Evolutionary conservation across 345 rosid genomes (phyloP).

Genomic region (Excoecaria agallocha): DNA sequence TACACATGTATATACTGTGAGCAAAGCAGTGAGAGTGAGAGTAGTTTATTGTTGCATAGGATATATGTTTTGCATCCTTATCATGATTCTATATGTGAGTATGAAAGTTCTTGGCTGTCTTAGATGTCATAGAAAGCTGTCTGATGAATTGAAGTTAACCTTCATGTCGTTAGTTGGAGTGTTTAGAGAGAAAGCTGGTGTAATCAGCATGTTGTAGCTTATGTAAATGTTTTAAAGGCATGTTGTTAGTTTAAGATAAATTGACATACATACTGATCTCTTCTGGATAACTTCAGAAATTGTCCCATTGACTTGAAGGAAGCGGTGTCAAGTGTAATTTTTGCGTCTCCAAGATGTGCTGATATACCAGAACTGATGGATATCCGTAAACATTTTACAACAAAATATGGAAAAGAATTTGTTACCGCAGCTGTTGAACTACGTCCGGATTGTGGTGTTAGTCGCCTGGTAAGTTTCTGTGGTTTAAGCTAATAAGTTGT

Average conservation of each 20-base stretch:
- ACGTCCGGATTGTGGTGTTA: slow-evolving; percentile 81
- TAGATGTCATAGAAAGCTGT: neutral
- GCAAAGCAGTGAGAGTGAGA: neutral
- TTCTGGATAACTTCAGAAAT: slow-evolving; percentile 33
- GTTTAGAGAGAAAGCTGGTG: neutral
- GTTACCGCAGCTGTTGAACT: slow-evolving; percentile 65
- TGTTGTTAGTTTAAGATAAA: neutral
- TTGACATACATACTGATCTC: neutral
- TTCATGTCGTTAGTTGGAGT: neutral
- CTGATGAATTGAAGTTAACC: neutral
- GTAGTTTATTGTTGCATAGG: neutral
- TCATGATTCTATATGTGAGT: neutral
- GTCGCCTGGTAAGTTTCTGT: slow-evolving; percentile 62
- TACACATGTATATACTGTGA: neutral
- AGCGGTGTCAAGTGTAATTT: slow-evolving; percentile 59
- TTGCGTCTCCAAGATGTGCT: slow-evolving; percentile 78
- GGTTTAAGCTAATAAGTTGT: neutral
- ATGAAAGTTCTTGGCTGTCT: neutral
- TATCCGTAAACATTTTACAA: slow-evolving; percentile 59
- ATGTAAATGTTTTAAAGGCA: neutral
- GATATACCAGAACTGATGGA: slow-evolving; percentile 76
- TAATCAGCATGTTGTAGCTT: neutral
- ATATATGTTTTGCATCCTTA: neutral
- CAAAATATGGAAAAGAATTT: slow-evolving; percentile 92
- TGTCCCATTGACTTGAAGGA: slow-evolving; percentile 86